A percentile compares a stretch with the other conserved stretches of the same genome.
These are phyloP conservation scores for Urochloa ruziziensis DNA, from an alignment of 176 grass and related monocot genomes.

Conservation along the genomic window DNA sequence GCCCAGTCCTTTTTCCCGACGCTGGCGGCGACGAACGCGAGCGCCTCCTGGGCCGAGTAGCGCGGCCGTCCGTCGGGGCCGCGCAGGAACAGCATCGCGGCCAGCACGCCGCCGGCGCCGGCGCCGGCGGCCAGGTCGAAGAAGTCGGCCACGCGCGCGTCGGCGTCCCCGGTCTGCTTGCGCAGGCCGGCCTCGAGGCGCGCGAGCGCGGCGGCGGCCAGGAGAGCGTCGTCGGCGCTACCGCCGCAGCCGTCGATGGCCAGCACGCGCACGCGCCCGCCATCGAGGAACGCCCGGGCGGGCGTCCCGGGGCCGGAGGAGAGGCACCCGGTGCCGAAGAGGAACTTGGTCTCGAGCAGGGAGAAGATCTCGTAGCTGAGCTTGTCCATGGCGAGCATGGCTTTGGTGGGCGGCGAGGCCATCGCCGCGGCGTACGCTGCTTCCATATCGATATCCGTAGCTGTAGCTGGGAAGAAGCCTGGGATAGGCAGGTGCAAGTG, in stretches of 20 bases:
- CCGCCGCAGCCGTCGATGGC: conserved; percentile 65
- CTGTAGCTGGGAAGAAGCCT: too few species aligned
- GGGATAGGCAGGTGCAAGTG: neutral
- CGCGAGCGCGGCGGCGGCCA: conserved; percentile 48
- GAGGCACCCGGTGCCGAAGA: conserved; percentile 39
- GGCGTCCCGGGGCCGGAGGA: conserved; percentile 28
- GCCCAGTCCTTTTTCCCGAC: conserved; percentile 18
- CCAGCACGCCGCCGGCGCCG: conserved; percentile 53
- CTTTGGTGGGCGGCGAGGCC: conserved; percentile 11
- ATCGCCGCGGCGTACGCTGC: conserved; percentile 27
- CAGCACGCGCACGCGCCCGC: conserved; percentile 53
- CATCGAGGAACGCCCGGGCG: neutral
- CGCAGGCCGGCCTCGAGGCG: conserved; percentile 61
- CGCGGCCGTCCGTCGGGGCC: conserved; percentile 54
- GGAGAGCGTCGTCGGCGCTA: conserved; percentile 47
- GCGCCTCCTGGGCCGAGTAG: conserved; percentile 60
- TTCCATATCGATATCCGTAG: conserved; percentile 20
- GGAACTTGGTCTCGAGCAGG: conserved; percentile 67
- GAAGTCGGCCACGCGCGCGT: conserved; percentile 60
- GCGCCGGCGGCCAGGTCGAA: conserved; percentile 70
- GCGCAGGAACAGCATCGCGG: conserved; percentile 55
- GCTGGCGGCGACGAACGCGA: conserved; percentile 34
- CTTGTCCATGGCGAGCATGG: conserved; percentile 45
- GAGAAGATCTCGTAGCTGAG: conserved; percentile 78
- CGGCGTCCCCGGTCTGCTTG: conserved; percentile 23